Evolutionary conservation across 768 basidiomycete species (phyloP), one percentile per base, ranked within the genome.

Genomic region (Sarcodon sp.): DNA sequence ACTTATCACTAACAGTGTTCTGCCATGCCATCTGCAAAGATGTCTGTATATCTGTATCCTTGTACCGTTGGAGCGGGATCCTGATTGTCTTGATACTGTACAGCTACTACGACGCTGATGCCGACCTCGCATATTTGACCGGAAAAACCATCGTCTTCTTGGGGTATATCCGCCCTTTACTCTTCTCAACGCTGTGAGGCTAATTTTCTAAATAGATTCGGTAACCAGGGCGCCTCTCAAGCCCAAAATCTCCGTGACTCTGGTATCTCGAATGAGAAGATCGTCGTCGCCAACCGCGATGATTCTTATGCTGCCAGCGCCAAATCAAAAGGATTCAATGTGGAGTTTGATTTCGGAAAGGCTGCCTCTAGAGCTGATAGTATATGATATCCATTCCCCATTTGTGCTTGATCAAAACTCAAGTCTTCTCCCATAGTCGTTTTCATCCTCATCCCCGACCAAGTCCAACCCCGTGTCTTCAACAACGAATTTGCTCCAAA

Each of bases 151-250:
- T 80, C 46, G 75, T 79, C 9, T 80, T 80, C 63, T 60, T 81
- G 15, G 78, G 79, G 77, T 76, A 57, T 33, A 66, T 50, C 2
- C 31, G 18, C 4, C n/a, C 5, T 9, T 9, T 11, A 7, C 47
- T 15, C 35, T 13, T 9, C 13, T 38, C 33, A 9, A 13, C 32
- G n/a, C 21, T 21, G 8, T 12, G 11, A 32, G 27, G 48, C 35
- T 27, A 49, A 39, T 3, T 9, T 10, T 12, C 1, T 8, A 16
- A 50, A 7, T 45, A 79, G 77, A 4, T 80, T 78, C 59, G 79
- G 79, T 39, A 80, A 79, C 58, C 79, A 80, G 58, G 78, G 79
- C 10, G 74, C 79, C 33, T 78, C 79, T 44, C 79, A 80, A 57
- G 79, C 79, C 4, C 77, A 79, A 61, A 80, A 80, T 51, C 55